Evolutionary conservation across 371 early-diverging fungal species (phyloP).

Genomic region (Mucor irregularis): DNA sequence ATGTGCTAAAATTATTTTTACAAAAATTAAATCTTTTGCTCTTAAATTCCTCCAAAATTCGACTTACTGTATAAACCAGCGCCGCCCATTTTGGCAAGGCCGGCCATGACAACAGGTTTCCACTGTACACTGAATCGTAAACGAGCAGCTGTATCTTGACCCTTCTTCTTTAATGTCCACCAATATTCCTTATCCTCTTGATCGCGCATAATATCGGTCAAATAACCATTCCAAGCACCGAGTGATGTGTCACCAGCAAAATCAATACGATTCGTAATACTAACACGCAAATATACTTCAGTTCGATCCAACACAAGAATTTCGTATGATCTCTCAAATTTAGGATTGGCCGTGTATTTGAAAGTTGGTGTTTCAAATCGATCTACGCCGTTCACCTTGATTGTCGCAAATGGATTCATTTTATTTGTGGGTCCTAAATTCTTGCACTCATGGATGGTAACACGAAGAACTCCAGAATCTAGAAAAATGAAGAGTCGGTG

Average conservation of each 20-base stretch:
- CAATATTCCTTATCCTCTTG: constrained; percentile 45
- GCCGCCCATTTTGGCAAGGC: constrained; percentile 37
- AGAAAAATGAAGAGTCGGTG: background rate
- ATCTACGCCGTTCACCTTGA: constrained; percentile 48
- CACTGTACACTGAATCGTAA: constrained; percentile 53
- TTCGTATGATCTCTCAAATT: constrained; percentile 48
- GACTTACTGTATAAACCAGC: constrained; percentile 38
- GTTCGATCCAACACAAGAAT: constrained; percentile 46
- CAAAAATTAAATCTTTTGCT: background rate
- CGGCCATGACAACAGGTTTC: constrained; percentile 57
- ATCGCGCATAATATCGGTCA: constrained; percentile 37
- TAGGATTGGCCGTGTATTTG: constrained; percentile 49
- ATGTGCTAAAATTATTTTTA: constrained; percentile 30
- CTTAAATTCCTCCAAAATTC: no score
- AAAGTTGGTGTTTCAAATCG: constrained; percentile 41
- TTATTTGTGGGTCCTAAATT: constrained; percentile 35
- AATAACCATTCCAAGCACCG: constrained; percentile 42
- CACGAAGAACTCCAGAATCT: constrained; percentile 56
- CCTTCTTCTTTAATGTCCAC: constrained; percentile 35
- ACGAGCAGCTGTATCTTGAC: constrained; percentile 32
- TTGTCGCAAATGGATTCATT: constrained; percentile 46
- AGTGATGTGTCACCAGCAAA: constrained; percentile 30
- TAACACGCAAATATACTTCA: constrained; percentile 35
- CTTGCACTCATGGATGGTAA: constrained; percentile 56
- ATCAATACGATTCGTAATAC: constrained; percentile 13